Evolutionary conservation across 2,329 filamentous ascomycete species (phyloP), one percentile per base, ranked within the genome.

Genomic region (Cladosporium sp.): DNA sequence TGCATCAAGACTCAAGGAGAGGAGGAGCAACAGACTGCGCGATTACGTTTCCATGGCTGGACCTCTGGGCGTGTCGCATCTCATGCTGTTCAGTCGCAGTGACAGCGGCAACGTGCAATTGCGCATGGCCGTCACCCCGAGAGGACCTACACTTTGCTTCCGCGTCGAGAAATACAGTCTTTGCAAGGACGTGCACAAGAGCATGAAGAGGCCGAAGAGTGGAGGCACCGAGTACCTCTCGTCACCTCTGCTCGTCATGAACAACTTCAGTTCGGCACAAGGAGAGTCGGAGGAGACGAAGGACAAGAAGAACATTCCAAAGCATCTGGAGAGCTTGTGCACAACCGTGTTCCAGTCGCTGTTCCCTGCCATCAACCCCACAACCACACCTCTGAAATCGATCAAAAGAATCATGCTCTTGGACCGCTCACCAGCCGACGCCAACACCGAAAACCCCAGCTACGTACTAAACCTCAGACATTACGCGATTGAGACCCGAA

Each of bases 21-120:
- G 93, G 57, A 84, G 86, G 70, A 86, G 83, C 33, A 97, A 98
- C 73, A 84, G 85, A 64, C 72, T 97, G 58, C 83, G 86, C 64
- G 93, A 98, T 72, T 98, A 95, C 69, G 85, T 90, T 29, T 86
- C 88, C 55, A 98, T 98, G 93, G 87, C 88, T 52, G 93, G 93
- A 2, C 91, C 93, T 5, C 77, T 98, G 35, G 92, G 93, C 38
- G 90, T 98, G 48, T 88, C 88, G 12, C 93, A 98, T 70, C 76
- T 98, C 48, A 77, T 98, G 62, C 82, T 98, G 40, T 96, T 98
- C 71, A 96, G 91, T 15, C 83, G 90, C 58, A 95, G 90, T 18
- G 82, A 86, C 55, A 84, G 82, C 13, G 93, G 93, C 54, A 97
- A 97, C 70, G 94, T 89, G 19, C 97, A 96, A 65, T 72, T 98